Percentiles rank a stretch among this genome's conserved stretches.
phyloP scores from a whole-genome alignment of 1,139 yeast genomes.

The Diutina catenulata region DNA sequence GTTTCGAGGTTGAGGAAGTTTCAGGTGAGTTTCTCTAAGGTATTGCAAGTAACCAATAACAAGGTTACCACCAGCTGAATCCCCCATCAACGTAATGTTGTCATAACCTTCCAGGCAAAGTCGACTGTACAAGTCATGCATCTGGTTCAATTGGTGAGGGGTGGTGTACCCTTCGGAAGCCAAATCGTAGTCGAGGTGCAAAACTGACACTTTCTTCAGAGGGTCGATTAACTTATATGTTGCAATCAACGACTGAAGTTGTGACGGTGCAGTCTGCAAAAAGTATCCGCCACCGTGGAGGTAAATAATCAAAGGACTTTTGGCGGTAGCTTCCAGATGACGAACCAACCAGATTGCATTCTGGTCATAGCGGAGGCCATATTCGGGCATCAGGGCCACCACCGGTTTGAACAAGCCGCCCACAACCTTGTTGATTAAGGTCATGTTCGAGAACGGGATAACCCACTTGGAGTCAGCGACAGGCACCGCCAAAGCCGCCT shows the following conservation, averaged over 20 bases:
- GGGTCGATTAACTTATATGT: constrained; percentile 20
- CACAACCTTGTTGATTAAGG: constrained; percentile 8
- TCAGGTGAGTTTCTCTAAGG: neutral
- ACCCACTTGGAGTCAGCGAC: constrained; percentile 11
- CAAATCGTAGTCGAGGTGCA: constrained; percentile 5
- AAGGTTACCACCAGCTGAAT: constrained; percentile 33
- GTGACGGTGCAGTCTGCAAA: constrained; percentile 22
- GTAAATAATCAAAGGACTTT: constrained; percentile 27
- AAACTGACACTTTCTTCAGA: constrained; percentile 11
- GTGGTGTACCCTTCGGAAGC: constrained; percentile 3
- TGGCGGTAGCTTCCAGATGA: neutral
- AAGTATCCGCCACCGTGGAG: constrained; percentile 36
- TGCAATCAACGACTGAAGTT: constrained; percentile 20
- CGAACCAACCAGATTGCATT: constrained; percentile 13
- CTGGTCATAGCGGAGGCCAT: constrained; percentile 23
- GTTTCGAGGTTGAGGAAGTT: constrained; percentile 15
- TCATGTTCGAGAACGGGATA: constrained; percentile 9
- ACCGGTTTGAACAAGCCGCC: constrained; percentile 8
- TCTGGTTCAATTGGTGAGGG: constrained; percentile 5
- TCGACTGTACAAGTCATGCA: neutral
- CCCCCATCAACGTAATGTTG: constrained; percentile 16
- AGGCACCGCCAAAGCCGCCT: constrained; percentile 12
- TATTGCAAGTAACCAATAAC: constrained; percentile 18
- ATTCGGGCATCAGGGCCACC: constrained; percentile 14
- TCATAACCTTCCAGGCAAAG: neutral